Evolutionary conservation across 192 early-diverging fungal genomes (phyloP).

Genomic region (Coemansia sp.): DNA sequence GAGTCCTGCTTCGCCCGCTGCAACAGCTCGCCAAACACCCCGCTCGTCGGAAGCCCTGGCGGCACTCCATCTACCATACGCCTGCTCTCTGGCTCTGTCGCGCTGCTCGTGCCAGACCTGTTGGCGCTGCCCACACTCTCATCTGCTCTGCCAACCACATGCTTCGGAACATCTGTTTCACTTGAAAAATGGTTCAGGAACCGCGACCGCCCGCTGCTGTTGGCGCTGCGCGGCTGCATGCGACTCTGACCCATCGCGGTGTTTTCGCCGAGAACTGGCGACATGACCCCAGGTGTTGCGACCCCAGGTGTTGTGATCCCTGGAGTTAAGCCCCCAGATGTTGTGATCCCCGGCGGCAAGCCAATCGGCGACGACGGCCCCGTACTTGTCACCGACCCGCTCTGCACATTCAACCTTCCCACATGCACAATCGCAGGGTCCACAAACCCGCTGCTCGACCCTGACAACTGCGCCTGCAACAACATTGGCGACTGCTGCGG

Average conservation of each 20-base stretch:
- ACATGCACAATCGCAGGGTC: slow-evolving; percentile 45
- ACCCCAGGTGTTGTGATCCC: not conserved
- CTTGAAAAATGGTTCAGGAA: slow-evolving; percentile 50
- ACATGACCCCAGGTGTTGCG: slow-evolving; percentile 6
- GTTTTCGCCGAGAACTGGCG: not conserved
- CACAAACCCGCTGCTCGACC: slow-evolving; percentile 20
- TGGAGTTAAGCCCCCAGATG: not conserved
- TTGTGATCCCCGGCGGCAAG: not conserved
- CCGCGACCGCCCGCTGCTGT: slow-evolving; percentile 48
- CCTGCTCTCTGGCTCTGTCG: not conserved
- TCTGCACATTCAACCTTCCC: slow-evolving; percentile 13
- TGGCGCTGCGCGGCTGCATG: slow-evolving; percentile 49
- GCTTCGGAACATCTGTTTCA: not conserved
- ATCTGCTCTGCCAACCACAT: slow-evolving; percentile 3
- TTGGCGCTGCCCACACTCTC: not conserved
- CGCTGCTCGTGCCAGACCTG: not conserved
- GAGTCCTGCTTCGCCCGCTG: slow-evolving; percentile 28
- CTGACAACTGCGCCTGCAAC: not conserved
- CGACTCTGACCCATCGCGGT: slow-evolving; percentile 8
- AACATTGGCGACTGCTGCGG: not conserved
- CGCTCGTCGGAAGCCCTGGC: slow-evolving; percentile 32
- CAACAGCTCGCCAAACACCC: slow-evolving; percentile 47
- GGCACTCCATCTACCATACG: slow-evolving; percentile 19
- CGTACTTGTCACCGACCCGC: slow-evolving; percentile 3
- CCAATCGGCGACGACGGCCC: slow-evolving; percentile 21